Evolutionary conservation across 2,329 filamentous ascomycete genomes (phyloP), one percentile per base, ranked within the genome.

Genomic region (Keithomyces neogunnii): DNA sequence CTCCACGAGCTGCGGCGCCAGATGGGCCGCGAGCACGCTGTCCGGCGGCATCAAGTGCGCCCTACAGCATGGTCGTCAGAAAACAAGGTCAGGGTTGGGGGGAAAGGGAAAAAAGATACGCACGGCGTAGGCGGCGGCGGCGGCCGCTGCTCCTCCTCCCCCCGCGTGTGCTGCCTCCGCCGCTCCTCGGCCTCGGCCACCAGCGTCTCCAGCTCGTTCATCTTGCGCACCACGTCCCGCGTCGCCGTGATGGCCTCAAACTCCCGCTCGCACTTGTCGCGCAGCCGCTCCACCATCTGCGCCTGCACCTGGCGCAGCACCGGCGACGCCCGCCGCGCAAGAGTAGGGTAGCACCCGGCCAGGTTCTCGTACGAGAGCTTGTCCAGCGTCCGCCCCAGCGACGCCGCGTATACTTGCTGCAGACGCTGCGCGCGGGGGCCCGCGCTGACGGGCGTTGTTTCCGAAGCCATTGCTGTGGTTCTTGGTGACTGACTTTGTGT

Each of bases 151-250:
- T 19, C 19, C 19, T 19, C 19, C 19, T 19, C 19, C 61, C 10
- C 58, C 50, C 48, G 50, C 50, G 48, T 54, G 39, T 56, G 51
- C 11, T 56, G 51, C 9, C 53, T 53, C 19, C 64, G 59, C 3
- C 63, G 59, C 10, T 49, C 54, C 29, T 67, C 67, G 4, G 81
- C 81, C 49, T 79, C 77, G 51, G 64, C 68, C 47, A 81, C 71
- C 11, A 85, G 69, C 30, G 58, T 66, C 60, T 85, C 81, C 5
- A 84, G 71, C 62, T 78, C 74, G 62, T 85, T 85, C 8, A 85
- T 70, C 53, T 75, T 75, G 39, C 69, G 68, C 2, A 85, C 73
- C 10, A 84, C 80, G 44, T 73, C 68, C 53, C 80, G 67, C 53
- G 70, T 67, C 19, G 67, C 59, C 53, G 82, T 62, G 51, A 84